Percentiles rank a stretch among this genome's conserved stretches.
These are phyloP conservation scores for Fusarium brachygibbosum DNA, from an alignment of 2,329 filamentous ascomycete species.

Conservation along the genomic window DNA sequence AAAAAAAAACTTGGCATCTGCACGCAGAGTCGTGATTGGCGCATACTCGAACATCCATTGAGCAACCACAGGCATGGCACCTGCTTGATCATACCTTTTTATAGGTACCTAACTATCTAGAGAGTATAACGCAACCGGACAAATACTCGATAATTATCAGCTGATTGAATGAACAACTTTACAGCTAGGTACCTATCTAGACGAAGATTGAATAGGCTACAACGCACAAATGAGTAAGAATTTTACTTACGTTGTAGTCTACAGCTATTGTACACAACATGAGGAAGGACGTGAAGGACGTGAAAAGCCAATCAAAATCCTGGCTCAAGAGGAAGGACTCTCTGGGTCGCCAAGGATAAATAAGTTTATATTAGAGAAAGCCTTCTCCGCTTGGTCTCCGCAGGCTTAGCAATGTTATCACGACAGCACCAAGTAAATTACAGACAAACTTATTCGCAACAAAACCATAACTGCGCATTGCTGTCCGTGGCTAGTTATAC, in stretches of 20 bases:
- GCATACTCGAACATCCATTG: neutral
- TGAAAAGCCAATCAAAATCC: neutral
- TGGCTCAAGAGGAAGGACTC: neutral
- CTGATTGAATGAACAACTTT: neutral
- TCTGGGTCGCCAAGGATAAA: neutral
- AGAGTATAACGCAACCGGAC: neutral
- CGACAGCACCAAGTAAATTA: too few relatives aligned
- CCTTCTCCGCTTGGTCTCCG: neutral
- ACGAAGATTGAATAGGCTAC: neutral
- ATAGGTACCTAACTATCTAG: neutral
- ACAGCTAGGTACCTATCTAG: neutral
- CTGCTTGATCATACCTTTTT: neutral
- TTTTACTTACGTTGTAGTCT: neutral
- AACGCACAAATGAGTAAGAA: neutral
- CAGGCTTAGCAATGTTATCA: neutral
- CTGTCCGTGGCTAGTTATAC: too few relatives aligned
- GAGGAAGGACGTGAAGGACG: neutral
- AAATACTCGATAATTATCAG: neutral
- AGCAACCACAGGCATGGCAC: neutral
- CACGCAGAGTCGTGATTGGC: neutral
- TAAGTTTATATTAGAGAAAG: neutral
- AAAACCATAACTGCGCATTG: too few relatives aligned
- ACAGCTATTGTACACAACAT: neutral
- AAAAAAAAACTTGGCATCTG: neutral
- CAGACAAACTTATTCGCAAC: too few relatives aligned